Base-by-base conservation (phyloP, 2,329 filamentous ascomycete species). In the Fusarium agapanthi region DNA sequence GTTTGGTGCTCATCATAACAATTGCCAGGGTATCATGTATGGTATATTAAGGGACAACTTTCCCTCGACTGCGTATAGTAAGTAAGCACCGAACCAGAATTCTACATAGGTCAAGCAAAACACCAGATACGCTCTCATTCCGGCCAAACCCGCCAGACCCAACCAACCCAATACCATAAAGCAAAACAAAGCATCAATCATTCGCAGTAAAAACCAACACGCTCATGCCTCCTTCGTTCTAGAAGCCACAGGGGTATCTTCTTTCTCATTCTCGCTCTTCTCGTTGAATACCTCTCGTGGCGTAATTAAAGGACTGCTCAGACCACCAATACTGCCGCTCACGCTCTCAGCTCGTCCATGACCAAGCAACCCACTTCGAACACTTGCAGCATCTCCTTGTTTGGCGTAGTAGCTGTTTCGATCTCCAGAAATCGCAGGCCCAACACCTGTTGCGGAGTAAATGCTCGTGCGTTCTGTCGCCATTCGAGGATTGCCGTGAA, bases 331-430 rank as follows among this genome's bases (percentile, higher is more conserved):
- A 80, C 93, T 95, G 32, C 93, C 92, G 69, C 87, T 92, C 61
- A 95, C 89, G 81, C 95, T 97, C 79, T 97, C 94, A 55, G 93
- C 92, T 69, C 94, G 88, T 5, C 89, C 90, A 80, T 97, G 95
- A 2, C 93, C 93, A 7, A 93, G 80, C 3, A 92, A 83, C 0
- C 93, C 94, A 80, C 94, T 97, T 60, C 93, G 88, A 35, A 97
- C 85, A 78, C 94, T 97, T 15, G 91, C 90, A 3, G 89, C 93
- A 74, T 97, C 94, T 10, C 87, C 89, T 51, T 86, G 85, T 66
- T 90, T 89, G 34, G 92, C 89, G 78, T 97, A 95, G 71, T 92
- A 89, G 81, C 93, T 97, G 79, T 92, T 95, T 54, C 95, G 88
- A 77, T 97, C 95, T 65, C 92, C 92, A 12, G 88, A 85, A 13